Base-by-base conservation (phyloP, 139 green algal genomes). In the Pleodorina starrii region DNA sequence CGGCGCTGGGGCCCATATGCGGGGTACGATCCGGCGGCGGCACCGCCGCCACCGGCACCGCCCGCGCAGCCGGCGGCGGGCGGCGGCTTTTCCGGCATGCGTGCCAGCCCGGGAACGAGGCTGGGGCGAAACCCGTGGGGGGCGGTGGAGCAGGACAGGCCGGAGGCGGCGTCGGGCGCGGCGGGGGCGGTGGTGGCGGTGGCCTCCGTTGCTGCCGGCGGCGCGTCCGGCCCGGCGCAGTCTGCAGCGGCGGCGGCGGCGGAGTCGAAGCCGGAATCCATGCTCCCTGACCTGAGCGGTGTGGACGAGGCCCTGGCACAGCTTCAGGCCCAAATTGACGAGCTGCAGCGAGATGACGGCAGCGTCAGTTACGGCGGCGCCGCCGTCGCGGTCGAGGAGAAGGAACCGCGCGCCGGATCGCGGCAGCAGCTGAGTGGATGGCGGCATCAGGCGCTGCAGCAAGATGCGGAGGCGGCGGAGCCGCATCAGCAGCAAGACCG, bases 111-210 rank as follows among this genome's bases (percentile, higher is more conserved):
- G 5, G 35, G 10, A 14, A 21, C 72, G 4, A 40, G 77, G 4
- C 38, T 59, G 57, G 79, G 79, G 1, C 79, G 79, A 9, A 75
- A 86, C 32, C 79, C 79, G 21, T 87, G 60, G 57, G 57, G 21
- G 14, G 77, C 35, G 0, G 36, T 59, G 51, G 46, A 85, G 76
- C 29, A 69, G 46, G 21, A 69, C 16, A 32, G 44, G 19, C 9
- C n/a, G 74, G 38, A 82, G 5, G 11, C 5, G 43, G 44, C 27
- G 29, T 2, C 40, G n/a, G n/a, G n/a, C n/a, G n/a, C n/a, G n/a
- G n/a, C n/a, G n/a, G n/a, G n/a, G n/a, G n/a, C n/a, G n/a, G n/a
- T n/a, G n/a, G n/a, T n/a, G n/a, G n/a, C n/a, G n/a, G n/a, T n/a
- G n/a, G n/a, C n/a, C n/a, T n/a, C n/a, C n/a, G n/a, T n/a, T n/a